Base-by-base conservation (phyloP, 345 rosid genomes). In the Triadica sebifera region DNA sequence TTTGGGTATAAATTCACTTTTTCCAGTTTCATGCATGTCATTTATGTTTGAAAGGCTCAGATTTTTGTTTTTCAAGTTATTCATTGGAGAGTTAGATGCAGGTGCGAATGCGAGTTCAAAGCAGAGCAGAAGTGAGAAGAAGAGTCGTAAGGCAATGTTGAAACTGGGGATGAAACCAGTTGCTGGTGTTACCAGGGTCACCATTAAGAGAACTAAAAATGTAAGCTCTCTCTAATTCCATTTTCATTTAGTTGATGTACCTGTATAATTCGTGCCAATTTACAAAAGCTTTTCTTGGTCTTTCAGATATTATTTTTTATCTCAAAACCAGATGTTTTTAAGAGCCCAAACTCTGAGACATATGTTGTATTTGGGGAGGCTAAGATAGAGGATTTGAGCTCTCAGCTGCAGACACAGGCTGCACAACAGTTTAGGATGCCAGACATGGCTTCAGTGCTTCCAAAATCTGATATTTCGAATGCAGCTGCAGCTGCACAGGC, bases 81-180 rank as follows among this genome's bases (percentile, higher is more conserved):
- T 43, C 37, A 20, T 34, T 20, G 43, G n/a, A 56, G 20, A 65
- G 46, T 77, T 59, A 53, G 71, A 69, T 81, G 81, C 84, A 88
- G 97, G 89, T 67, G 87, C 84, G 47, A 85, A 88, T 67, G 97
- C 90, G 67, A 81, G 87, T 67, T 89, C 90, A 7, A 91, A 91
- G 86, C 97, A 91, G 75, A 91, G 93, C 85, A 81, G 94, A 82
- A 91, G 97, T 70, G 97, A 91, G 79, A 91, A 92, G 89, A 92
- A 89, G 80, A 89, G 91, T 71, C 86, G 96, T 17, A 92, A 92
- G 81, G 96, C 97, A 2, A 87, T 90, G 93, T 70, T 89, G 81
- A 90, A 92, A 83, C 85, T 92, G 3, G 97, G 96, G 12, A 92
- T 90, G 97, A 90, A 90, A 77, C 91, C 94, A 41, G 87, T 91